A percentile compares a stretch with the other conserved stretches of the same genome.
Evolutionary conservation across 805 yeast species (phyloP).

Genomic region (Candida sphagnicola): DNA sequence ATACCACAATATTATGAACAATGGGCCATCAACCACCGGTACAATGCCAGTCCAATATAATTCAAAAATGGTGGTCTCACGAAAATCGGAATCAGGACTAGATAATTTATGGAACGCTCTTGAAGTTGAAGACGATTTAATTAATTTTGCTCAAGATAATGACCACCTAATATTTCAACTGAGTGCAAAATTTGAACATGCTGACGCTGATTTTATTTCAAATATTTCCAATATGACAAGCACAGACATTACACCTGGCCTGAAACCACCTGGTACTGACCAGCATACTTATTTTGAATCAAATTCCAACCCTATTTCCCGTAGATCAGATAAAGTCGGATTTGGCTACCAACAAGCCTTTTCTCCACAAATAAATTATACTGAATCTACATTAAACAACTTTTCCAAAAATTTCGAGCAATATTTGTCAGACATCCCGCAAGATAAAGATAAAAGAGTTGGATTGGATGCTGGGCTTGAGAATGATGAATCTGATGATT

Average conservation of each 20-base stretch:
- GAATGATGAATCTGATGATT: neutral
- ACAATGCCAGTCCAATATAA: conserved; percentile 8
- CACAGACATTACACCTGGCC: conserved; percentile 24
- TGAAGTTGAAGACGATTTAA: conserved; percentile 1
- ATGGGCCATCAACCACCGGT: conserved; percentile 1
- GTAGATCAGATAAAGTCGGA: conserved; percentile 10
- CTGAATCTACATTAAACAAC: conserved; percentile 5
- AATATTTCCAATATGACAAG: conserved; percentile 5
- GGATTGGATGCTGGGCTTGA: neutral
- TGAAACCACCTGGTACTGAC: conserved; percentile 26
- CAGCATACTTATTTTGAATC: neutral
- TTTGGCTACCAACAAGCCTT: conserved; percentile 3
- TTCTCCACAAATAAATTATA: conserved; percentile 10
- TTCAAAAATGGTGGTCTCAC: conserved; percentile 11
- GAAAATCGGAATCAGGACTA: conserved; percentile 15
- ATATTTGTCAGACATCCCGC: conserved; percentile 6
- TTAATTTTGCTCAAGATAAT: conserved; percentile 4
- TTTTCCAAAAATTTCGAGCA: conserved; percentile 11
- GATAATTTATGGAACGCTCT: conserved; percentile 10
- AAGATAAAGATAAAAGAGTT: neutral
- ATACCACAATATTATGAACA: neutral
- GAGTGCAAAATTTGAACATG: conserved; percentile 13
- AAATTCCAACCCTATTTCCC: neutral
- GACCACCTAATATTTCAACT: conserved; percentile 11
- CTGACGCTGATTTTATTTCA: conserved; percentile 6